Conservation (phyloP, 1,284 basidiomycete genomes). For the Puccinia triticina region DNA sequence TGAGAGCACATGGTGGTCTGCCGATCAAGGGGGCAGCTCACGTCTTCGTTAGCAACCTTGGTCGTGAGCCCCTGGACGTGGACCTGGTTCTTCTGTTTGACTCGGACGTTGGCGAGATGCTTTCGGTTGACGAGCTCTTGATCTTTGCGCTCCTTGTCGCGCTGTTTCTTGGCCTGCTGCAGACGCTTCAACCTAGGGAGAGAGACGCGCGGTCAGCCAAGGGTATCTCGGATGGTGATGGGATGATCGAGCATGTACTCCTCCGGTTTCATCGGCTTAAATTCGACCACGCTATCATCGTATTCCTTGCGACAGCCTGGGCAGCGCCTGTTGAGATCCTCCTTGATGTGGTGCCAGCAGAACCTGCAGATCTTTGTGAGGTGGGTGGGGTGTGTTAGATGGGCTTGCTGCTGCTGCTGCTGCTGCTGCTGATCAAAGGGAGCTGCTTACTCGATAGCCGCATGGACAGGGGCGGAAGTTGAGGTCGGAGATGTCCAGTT, state of each 20-base stretch:
- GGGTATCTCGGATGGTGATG: neutral
- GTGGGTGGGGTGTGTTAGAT: slow-evolving; percentile 52
- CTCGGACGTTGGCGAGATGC: slow-evolving; percentile 87
- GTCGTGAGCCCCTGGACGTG: slow-evolving; percentile 92
- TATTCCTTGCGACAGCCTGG: slow-evolving; percentile 95
- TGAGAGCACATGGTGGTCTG: neutral
- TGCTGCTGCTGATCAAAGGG: neutral
- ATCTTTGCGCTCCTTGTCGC: slow-evolving; percentile 94
- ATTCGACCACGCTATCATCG: slow-evolving; percentile 88
- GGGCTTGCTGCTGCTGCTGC: too few relatives aligned
- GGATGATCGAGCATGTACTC: slow-evolving; percentile 67
- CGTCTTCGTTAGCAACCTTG: slow-evolving; percentile 92
- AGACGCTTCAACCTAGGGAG: slow-evolving; percentile 81
- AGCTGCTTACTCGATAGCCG: slow-evolving; percentile 82
- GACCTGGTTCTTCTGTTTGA: slow-evolving; percentile 94
- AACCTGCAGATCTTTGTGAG: slow-evolving; percentile 87
- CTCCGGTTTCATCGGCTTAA: slow-evolving; percentile 91
- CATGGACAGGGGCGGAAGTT: slow-evolving; percentile 99
- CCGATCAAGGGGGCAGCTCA: slow-evolving; percentile 61
- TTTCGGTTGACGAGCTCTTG: slow-evolving; percentile 83
- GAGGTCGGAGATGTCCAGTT: slow-evolving; percentile 97
- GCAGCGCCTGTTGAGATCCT: slow-evolving; percentile 93
- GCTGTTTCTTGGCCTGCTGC: slow-evolving; percentile 92
- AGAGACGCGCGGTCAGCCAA: slow-evolving; percentile 44
- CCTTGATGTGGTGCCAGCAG: slow-evolving; percentile 98